phyloP scores from a whole-genome alignment of 768 basidiomycete species.

The Calocera viscosa region DNA sequence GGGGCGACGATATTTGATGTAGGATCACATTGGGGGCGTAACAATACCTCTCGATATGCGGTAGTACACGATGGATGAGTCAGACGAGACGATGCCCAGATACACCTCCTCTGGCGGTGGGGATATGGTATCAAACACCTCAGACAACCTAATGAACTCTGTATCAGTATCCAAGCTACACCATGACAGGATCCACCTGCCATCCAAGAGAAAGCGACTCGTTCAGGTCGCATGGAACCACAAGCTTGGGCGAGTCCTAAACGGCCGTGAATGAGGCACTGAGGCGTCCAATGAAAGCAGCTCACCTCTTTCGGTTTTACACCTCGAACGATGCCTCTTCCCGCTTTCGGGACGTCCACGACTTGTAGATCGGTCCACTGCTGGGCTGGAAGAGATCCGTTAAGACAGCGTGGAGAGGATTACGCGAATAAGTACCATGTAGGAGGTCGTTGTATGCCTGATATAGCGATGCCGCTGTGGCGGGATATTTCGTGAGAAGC shows the following conservation, averaged over 20 bases:
- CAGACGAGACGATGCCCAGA: conserved; percentile 60
- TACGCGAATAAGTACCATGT: neutral
- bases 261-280: neutral
- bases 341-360: conserved; percentile 43
- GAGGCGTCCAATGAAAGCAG: conserved; percentile 14
- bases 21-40: conserved; percentile 35
- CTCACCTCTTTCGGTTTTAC: conserved; percentile 41
- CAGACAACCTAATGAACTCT: conserved; percentile 43
- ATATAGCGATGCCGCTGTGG: conserved; percentile 46
- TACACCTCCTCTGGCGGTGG: conserved; percentile 39
- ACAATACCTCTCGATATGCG: conserved; percentile 65
- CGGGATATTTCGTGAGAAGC: conserved; percentile 49
- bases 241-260: conserved; percentile 35
- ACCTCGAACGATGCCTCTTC: conserved; percentile 48
- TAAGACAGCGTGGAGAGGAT: no score
- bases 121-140: conserved; percentile 42
- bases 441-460: conserved; percentile 66
- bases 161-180: no score
- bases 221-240: conserved; percentile 51
- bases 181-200: no score
- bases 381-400: conserved; percentile 38
- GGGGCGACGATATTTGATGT: no score
- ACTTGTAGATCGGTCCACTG: conserved; percentile 56
- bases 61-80: conserved; percentile 77
- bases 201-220: conserved; percentile 54